Percentiles rank a stretch among this genome's conserved stretches.
phyloP scores from a whole-genome alignment of 2,329 filamentous ascomycete genomes.

The Cordyceps farinosa region DNA sequence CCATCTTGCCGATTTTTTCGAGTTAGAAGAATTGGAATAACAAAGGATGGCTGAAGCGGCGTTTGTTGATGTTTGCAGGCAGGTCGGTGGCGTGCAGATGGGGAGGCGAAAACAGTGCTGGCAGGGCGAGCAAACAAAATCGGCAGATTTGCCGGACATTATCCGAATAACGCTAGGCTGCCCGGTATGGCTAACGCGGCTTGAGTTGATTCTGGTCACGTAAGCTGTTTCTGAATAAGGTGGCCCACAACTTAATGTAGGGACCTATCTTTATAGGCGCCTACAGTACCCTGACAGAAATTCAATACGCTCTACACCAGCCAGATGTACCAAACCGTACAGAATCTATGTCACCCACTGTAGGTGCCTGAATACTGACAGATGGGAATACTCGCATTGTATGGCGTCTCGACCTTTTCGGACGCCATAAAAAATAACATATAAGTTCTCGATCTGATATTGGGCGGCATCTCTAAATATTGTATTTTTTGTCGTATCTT shows the following conservation, averaged over 20 bases:
- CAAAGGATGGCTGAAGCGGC: not conserved
- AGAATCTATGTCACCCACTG: too few relatives aligned
- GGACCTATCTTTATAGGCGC: too few relatives aligned
- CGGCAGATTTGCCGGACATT: not conserved
- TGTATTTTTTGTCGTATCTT: not conserved
- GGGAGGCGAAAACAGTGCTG: slow-evolving; percentile 14
- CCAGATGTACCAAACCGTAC: too few relatives aligned
- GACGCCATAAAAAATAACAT: too few relatives aligned
- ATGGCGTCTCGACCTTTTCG: too few relatives aligned
- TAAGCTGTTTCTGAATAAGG: not conserved
- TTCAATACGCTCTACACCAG: too few relatives aligned
- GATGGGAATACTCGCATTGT: too few relatives aligned
- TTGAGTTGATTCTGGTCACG: not conserved
- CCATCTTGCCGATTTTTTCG: slow-evolving; percentile 43
- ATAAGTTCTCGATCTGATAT: not conserved
- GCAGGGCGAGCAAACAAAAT: slow-evolving; percentile 7
- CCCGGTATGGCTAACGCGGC: not conserved
- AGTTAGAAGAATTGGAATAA: slow-evolving; percentile 5
- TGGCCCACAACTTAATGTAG: not conserved
- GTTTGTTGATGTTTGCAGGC: slow-evolving; percentile 15
- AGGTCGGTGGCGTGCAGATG: not conserved
- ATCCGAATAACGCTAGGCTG: not conserved
- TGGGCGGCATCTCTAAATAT: not conserved
- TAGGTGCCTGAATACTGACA: too few relatives aligned
- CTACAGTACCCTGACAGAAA: too few relatives aligned